Percentiles rank a stretch among this genome's conserved stretches.
Evolutionary conservation across 768 basidiomycete genomes (phyloP).

Genomic region (Psilocybe cubensis): DNA sequence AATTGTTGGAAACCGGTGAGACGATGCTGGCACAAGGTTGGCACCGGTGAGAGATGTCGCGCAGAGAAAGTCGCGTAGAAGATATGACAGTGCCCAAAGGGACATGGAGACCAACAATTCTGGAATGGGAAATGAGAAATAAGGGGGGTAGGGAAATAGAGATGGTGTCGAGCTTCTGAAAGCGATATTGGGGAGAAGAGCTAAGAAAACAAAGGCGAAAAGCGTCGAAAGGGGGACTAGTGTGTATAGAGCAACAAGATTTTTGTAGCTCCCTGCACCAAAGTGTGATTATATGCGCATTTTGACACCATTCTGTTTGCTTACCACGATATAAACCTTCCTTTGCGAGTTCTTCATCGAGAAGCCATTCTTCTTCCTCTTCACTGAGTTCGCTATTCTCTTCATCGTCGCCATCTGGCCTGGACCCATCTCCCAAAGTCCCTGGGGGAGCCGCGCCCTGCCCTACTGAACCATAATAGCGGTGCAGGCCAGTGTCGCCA

Average conservation of each 20-base stretch:
- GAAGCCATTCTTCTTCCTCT: constrained; percentile 37
- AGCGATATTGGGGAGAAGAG: constrained; percentile 49
- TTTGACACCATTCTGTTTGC: neutral
- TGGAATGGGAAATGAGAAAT: constrained; percentile 65
- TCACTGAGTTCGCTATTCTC: constrained; percentile 29
- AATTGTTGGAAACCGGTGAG: constrained; percentile 26
- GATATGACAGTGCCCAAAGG: constrained; percentile 63
- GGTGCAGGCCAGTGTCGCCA: neutral
- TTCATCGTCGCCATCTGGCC: constrained; percentile 14
- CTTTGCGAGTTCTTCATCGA: constrained; percentile 35
- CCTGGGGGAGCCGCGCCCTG: neutral
- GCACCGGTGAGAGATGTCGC: constrained; percentile 28
- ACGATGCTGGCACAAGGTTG: constrained; percentile 27
- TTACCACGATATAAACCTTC: constrained; percentile 37
- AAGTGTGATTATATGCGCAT: constrained; percentile 12
- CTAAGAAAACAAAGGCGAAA: constrained; percentile 52
- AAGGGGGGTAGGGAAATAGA: constrained; percentile 50
- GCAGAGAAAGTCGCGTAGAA: constrained; percentile 54
- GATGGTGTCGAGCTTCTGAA: constrained; percentile 49
- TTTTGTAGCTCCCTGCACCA: constrained; percentile 62
- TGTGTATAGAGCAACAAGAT: constrained; percentile 57
- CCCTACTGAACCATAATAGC: constrained; percentile 22
- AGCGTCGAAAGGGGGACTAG: constrained; percentile 61
- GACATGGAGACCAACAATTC: constrained; percentile 65
- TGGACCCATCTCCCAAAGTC: neutral